Evolutionary conservation across 2,329 filamentous ascomycete genomes (phyloP), one percentile per base, ranked within the genome.

Genomic region (Aspergillus uvarum): DNA sequence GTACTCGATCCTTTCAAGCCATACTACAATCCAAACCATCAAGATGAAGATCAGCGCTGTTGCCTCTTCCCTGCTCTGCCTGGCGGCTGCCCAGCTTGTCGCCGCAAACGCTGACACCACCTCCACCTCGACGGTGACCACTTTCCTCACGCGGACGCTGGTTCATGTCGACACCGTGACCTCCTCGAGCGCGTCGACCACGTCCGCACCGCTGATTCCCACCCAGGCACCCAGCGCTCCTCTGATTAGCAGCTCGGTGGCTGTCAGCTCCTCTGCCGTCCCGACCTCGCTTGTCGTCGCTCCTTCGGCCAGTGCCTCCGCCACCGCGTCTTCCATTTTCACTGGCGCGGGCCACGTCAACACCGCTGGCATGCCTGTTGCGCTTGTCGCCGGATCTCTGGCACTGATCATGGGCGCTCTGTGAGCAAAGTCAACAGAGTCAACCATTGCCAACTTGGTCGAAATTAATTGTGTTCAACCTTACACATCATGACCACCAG

Each of bases 91-190:
- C 58, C 72, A 72, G 59, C 59, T 73, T n/a, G 66, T 68, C 51
- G 68, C 67, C 54, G 72, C 68, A 19, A 69, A 72, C 44, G 68
- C 67, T 32, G 60, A 66, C 31, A 67, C 60, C 24, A 67, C 65
- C 52, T 72, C 71, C 31, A 67, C 60, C 26, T 67, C 65, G 51
- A 73, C 72, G 54, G 63, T 69, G 22, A 71, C 70, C 47, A 67
- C 75, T 24, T 77, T 74, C 21, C 72, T 74, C 51, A 76, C 77
- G 62, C 81, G 80, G 63, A 80, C 80, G 24, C 65, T 79, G 19
- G 53, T 76, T 4, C 79, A 79, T 16, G 77, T 79, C 48, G 78
- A 82, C 19, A 76, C 79, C 12, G 69, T 72, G 55, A 72, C 72
- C 38, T 65, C 73, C 2, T 65, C 72, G 16, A 63, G 64, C 19